Evolutionary conservation across 1,139 yeast genomes (phyloP).

Genomic region (Spathaspora sp.): DNA sequence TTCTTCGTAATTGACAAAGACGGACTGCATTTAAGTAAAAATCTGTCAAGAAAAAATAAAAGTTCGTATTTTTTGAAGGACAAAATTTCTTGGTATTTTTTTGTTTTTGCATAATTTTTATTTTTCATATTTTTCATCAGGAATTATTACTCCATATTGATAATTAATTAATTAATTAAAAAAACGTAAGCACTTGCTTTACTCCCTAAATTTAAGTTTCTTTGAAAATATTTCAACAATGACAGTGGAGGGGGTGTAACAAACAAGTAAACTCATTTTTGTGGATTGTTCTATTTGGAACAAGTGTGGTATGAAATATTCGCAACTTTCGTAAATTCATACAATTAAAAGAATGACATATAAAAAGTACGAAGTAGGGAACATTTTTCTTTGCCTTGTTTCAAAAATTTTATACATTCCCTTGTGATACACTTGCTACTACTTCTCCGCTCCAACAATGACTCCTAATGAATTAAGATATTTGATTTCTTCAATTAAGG

Average conservation of each 20-base stretch:
- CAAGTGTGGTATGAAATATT: no score
- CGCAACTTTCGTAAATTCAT: background rate
- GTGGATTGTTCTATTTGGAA: no score
- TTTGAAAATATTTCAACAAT: background rate
- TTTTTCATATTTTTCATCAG: background rate
- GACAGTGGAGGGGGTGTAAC: background rate
- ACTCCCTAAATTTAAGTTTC: background rate
- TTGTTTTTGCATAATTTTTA: background rate
- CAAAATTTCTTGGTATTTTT: background rate
- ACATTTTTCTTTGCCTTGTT: background rate
- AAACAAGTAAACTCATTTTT: background rate
- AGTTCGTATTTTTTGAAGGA: background rate
- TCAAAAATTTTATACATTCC: background rate
- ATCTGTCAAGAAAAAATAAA: background rate
- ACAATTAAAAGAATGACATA: background rate
- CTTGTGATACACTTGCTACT: background rate
- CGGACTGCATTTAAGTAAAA: background rate
- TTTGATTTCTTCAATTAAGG: background rate
- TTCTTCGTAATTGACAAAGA: background rate
- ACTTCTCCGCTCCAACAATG: background rate
- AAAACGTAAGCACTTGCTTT: background rate
- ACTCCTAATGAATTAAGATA: conserved; percentile 2
- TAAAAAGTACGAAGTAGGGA: background rate
- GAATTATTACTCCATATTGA: background rate
- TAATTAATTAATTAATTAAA: no score